These are phyloP conservation scores for Favolaschia claudopus DNA, from an alignment of 768 basidiomycete genomes.

Conservation along the genomic window DNA sequence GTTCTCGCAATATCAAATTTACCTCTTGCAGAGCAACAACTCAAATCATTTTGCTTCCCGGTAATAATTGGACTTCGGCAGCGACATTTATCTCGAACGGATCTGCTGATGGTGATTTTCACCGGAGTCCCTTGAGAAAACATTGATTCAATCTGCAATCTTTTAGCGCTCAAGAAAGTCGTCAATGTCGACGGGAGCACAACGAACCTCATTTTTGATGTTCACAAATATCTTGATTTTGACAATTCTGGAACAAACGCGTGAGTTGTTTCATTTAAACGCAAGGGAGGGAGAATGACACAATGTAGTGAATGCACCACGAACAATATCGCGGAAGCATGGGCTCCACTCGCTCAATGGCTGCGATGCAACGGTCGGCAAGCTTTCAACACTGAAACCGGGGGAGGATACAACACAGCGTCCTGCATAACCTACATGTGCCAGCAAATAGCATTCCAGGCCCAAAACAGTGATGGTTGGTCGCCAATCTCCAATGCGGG, in stretches of 20 bases:
- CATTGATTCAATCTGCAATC: neutral
- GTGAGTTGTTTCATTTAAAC: constrained; percentile 21
- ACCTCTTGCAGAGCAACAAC: constrained; percentile 53
- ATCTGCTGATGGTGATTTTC: constrained; percentile 43
- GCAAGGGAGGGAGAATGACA: neutral
- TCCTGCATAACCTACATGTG: constrained; percentile 55
- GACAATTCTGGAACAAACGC: constrained; percentile 51
- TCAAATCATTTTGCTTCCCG: constrained; percentile 66
- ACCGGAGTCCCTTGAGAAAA: too few relatives aligned
- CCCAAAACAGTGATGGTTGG: constrained; percentile 57
- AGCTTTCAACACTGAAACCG: constrained; percentile 68
- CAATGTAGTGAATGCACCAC: constrained; percentile 53
- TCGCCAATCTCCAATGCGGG: neutral
- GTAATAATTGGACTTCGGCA: constrained; percentile 64
- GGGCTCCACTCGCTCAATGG: constrained; percentile 56
- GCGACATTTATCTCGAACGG: constrained; percentile 57
- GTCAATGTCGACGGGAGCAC: constrained; percentile 53
- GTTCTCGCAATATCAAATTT: neutral
- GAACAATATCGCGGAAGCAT: constrained; percentile 57
- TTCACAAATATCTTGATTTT: constrained; percentile 68
- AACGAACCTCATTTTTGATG: constrained; percentile 62
- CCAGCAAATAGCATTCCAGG: constrained; percentile 54
- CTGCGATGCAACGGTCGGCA: constrained; percentile 57
- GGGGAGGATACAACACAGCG: constrained; percentile 57
- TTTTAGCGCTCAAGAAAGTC: constrained; percentile 49